Percentiles rank a stretch among this genome's conserved stretches.
phyloP scores from a whole-genome alignment of 768 basidiomycete species.

The Albatrellus ellisii region DNA sequence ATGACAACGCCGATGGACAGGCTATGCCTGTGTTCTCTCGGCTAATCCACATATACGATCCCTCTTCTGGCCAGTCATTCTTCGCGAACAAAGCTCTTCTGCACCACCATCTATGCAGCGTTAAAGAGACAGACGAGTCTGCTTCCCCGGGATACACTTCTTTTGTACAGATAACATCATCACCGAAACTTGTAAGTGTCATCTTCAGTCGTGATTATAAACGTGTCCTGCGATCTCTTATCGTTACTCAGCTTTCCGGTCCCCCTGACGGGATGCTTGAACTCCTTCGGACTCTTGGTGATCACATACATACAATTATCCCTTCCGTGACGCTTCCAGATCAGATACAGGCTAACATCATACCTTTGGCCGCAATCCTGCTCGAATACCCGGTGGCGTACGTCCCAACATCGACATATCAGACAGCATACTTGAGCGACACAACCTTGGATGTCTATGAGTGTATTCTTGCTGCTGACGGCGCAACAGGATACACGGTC shows the following conservation, averaged over 20 bases:
- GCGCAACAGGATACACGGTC: background rate
- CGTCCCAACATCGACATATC: conserved; percentile 23
- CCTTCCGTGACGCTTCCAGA: background rate
- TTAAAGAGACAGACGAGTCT: background rate
- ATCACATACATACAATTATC: background rate
- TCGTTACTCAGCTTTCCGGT: background rate
- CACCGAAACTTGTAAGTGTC: background rate
- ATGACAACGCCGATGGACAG: background rate
- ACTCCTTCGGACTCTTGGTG: background rate
- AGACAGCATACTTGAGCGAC: conserved; percentile 6
- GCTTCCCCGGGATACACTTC: background rate
- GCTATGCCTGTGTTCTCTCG: background rate
- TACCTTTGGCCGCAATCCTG: conserved; percentile 45
- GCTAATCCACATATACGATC: background rate
- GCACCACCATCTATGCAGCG: background rate
- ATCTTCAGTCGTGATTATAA: no score
- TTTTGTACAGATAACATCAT: background rate
- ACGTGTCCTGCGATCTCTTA: background rate
- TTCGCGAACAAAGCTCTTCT: background rate
- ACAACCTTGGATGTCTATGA: background rate
- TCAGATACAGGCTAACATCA: conserved; percentile 12
- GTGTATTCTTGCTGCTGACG: background rate
- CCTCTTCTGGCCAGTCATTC: background rate
- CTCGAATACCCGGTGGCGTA: conserved; percentile 52
- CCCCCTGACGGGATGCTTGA: background rate